Percentiles rank a stretch among this genome's conserved stretches.
Conservation (phyloP, 148 eudicot species). For the Rhododendron ferrugineum region DNA sequence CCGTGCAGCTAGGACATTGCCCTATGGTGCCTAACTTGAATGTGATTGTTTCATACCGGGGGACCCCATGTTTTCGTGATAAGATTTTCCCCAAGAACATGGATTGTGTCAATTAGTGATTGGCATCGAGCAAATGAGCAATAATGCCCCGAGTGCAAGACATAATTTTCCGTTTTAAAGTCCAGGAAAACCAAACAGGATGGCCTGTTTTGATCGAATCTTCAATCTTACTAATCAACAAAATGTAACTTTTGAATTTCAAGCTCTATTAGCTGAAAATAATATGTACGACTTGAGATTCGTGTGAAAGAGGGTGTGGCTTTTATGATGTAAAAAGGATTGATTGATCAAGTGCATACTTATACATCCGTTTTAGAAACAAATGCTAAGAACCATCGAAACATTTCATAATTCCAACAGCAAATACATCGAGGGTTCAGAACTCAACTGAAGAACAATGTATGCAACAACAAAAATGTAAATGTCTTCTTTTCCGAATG, state of each 20-base stretch:
- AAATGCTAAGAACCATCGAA: background rate
- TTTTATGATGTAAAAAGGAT: background rate
- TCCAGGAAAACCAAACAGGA: background rate
- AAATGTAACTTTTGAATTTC: background rate
- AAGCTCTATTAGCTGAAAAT: background rate
- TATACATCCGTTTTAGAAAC: background rate
- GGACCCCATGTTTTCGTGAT: background rate
- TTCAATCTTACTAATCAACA: background rate
- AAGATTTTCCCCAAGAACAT: background rate
- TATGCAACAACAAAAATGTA: background rate
- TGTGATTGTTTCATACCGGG: background rate
- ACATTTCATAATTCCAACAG: background rate
- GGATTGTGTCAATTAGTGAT: background rate
- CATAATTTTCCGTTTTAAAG: background rate
- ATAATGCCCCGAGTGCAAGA: background rate
- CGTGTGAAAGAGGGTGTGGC: background rate
- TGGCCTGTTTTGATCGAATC: background rate
- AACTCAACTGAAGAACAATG: background rate
- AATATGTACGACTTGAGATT: background rate
- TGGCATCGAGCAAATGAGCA: background rate
- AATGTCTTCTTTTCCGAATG: background rate
- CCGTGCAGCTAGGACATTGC: background rate
- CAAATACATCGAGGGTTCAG: background rate
- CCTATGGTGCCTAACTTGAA: background rate
- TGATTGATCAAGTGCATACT: background rate